Conservation (phyloP, 441 rosid genomes). For the Isatis lusitanica region DNA sequence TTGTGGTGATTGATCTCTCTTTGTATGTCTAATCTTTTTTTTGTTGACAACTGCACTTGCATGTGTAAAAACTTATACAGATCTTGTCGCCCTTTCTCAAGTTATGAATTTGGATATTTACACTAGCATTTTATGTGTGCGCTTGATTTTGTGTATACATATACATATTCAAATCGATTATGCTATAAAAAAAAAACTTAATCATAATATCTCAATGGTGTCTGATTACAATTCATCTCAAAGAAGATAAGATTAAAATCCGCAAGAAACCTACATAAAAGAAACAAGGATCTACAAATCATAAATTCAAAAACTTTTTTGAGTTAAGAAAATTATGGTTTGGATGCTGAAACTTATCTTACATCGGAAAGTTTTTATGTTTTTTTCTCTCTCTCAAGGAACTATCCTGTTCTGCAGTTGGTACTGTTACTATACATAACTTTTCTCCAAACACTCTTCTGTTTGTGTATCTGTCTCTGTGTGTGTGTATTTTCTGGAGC, state of each 20-base stretch:
- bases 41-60: conserved; percentile 1
- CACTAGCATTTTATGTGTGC: neutral
- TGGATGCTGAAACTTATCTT: conserved; percentile 13
- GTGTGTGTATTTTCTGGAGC: conserved; percentile 10
- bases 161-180: neutral
- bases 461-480: neutral
- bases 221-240: conserved; percentile 17
- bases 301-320: neutral
- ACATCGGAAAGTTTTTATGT: neutral
- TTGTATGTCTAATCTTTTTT: conserved; percentile 1
- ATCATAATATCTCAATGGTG: neutral
- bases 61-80: conserved; percentile 21
- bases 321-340: neutral
- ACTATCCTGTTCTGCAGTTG: conserved; percentile 4
- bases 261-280: conserved; percentile 9
- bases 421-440: conserved; percentile 25
- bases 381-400: neutral
- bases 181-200: neutral
- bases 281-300: conserved; percentile 1
- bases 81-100: conserved; percentile 7
- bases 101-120: conserved; percentile 15
- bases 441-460: conserved; percentile 6
- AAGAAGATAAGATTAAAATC: neutral
- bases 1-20: conserved; percentile 11
- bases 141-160: neutral